Base-by-base conservation (phyloP, 495 filamentous ascomycete genomes). In the Penicillium fimorum region DNA sequence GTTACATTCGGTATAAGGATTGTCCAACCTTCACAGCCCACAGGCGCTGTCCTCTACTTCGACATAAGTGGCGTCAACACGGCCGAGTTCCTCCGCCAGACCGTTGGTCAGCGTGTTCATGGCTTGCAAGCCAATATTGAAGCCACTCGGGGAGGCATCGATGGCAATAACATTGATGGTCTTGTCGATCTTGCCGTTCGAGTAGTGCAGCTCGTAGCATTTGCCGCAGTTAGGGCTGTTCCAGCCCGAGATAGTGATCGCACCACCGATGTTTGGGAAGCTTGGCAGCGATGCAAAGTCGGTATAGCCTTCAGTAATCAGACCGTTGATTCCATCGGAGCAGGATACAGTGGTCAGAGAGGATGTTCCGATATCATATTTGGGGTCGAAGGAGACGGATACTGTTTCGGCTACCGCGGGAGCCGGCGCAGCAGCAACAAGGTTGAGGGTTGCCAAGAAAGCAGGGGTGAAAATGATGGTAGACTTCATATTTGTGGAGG, bases 121-220 rank as follows among this genome's bases (percentile, higher is more conserved):
- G 22, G 86, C 89, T 29, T 62, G 56, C 46, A 84, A 67, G 4
- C 77, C 85, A 48, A 92, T 79, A 68, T 88, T 87, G 75, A 88
- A 84, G 3, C 85, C 87, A 20, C 55, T 18, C 0, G 59, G 73
- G 10, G 83, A 77, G 50, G 83, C 74, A 71, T 93, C 89, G 56
- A 93, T 76, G 24, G 82, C 89, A 11, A 83, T 73, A 9, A 93
- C 70, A 62, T 84, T 79, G 72, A 93, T 79, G 18, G 76, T 84
- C 52, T 76, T 71, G 60, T 81, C 78, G 27, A 64, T 37, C 22
- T 50, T 55, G 45, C 55, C 68, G 40, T 50, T 37, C 42, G 60
- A 68, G 68, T 81, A 93, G 13, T 74, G 78, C 45, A 90, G 70
- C 44, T 70, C 50, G 73, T 84, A 92, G 79, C 89, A 92, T 10